phyloP scores from a whole-genome alignment of 176 grass and related monocot species.

The Hordeum vulgare region DNA sequence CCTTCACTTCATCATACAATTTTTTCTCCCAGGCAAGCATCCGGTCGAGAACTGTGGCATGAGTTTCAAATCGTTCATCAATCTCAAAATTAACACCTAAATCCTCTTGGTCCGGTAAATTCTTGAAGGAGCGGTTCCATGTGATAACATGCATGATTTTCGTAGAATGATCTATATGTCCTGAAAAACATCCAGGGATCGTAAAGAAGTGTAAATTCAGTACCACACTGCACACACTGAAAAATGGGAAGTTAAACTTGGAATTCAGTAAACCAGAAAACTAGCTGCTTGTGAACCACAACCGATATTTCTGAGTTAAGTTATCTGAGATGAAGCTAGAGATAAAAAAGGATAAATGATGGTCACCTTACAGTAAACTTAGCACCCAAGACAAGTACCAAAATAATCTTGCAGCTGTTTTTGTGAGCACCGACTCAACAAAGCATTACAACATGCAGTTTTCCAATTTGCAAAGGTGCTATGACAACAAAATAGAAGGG shows the following conservation, averaged over 20 bases:
- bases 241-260: neutral
- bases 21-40: conserved; percentile 99
- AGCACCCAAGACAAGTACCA: neutral
- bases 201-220: neutral
- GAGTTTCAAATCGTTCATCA: conserved; percentile 63
- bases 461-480: neutral
- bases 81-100: conserved; percentile 50
- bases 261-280: conserved; percentile 13
- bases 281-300: neutral
- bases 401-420: conserved; percentile 2
- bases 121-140: conserved; percentile 95
- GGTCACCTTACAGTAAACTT: neutral
- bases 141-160: conserved; percentile 97
- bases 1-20: conserved; percentile 94
- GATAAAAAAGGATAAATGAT: neutral
- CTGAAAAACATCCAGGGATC: conserved; percentile 36
- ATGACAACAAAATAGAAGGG: neutral
- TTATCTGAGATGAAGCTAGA: neutral
- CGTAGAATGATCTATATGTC: conserved; percentile 85
- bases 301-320: neutral
- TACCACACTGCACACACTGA: neutral
- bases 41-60: conserved; percentile 86
- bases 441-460: neutral
- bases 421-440: neutral
- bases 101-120: conserved; percentile 55